Percentiles rank a stretch among this genome's conserved stretches.
Evolutionary conservation across 371 early-diverging fungal genomes (phyloP).

Genomic region (Amoeboaphelidium protococcarum): DNA sequence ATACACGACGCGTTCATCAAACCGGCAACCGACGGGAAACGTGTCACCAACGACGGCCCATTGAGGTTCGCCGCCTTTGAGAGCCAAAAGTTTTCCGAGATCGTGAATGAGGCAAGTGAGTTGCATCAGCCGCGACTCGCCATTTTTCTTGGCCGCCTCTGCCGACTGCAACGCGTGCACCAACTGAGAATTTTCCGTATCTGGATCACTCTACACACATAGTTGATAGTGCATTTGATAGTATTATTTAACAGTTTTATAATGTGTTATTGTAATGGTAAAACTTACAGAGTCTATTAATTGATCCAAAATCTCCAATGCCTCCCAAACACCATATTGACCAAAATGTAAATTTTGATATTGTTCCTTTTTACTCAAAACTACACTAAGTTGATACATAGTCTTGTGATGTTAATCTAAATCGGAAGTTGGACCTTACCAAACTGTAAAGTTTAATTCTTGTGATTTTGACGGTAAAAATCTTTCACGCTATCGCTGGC

Average conservation of each 20-base stretch:
- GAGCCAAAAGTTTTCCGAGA: conserved; percentile 21
- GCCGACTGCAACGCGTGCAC: conserved; percentile 26
- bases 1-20: conserved; percentile 18
- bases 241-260: conserved; percentile 5
- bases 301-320: conserved; percentile 17
- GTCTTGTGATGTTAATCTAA: too few relatives aligned
- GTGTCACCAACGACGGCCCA: conserved; percentile 24
- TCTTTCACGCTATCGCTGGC: too few relatives aligned
- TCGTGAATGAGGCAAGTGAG: conserved; percentile 25
- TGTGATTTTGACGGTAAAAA: too few relatives aligned
- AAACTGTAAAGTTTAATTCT: too few relatives aligned
- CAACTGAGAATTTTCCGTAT: conserved; percentile 14
- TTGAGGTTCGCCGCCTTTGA: conserved; percentile 21
- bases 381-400: too few relatives aligned
- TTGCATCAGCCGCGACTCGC: conserved; percentile 23
- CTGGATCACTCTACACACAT: neutral
- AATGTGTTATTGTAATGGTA: conserved; percentile 22
- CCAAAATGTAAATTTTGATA: too few relatives aligned
- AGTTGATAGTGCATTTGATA: neutral
- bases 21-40: conserved; percentile 21
- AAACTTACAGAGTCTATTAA: conserved; percentile 24
- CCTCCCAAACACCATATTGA: too few relatives aligned
- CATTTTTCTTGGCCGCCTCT: conserved; percentile 21
- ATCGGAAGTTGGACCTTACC: too few relatives aligned
- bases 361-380: too few relatives aligned